Percentiles rank a stretch among this genome's conserved stretches.
phyloP scores from a whole-genome alignment of 2,329 filamentous ascomycete species.

The Scedosporium minutisporum region DNA sequence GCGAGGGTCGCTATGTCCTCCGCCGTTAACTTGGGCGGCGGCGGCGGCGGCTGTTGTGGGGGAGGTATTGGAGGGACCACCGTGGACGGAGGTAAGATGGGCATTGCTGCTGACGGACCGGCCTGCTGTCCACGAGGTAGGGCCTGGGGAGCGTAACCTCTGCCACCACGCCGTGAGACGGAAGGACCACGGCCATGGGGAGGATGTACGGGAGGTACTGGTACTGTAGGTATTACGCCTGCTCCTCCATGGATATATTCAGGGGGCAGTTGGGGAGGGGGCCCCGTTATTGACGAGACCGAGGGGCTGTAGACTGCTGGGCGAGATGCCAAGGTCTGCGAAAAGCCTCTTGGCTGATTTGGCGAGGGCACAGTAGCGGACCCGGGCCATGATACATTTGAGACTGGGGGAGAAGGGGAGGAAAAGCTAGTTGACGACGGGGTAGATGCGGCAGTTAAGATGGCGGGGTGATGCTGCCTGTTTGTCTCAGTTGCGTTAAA shows the following conservation, averaged over 20 bases:
- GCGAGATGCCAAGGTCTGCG: not conserved
- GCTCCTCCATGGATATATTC: not conserved
- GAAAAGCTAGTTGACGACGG: not conserved
- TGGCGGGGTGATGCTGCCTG: not conserved
- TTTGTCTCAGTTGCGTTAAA: not conserved
- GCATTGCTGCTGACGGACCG: no score
- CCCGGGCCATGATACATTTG: not conserved
- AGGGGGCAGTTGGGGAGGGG: not conserved
- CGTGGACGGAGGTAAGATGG: not conserved
- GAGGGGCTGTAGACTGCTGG: not conserved
- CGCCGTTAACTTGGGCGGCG: conserved; percentile 9
- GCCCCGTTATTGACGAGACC: not conserved
- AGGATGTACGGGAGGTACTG: not conserved
- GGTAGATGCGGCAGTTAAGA: not conserved
- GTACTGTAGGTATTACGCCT: not conserved
- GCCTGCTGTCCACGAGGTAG: not conserved
- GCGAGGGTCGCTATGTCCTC: conserved; percentile 24
- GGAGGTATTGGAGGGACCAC: not conserved
- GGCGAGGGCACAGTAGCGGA: not conserved
- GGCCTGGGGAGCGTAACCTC: not conserved
- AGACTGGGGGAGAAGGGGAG: not conserved
- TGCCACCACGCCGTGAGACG: not conserved
- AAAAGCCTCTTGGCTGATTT: not conserved
- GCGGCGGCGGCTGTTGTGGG: not conserved
- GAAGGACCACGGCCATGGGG: not conserved